A percentile compares a stretch with the other conserved stretches of the same genome.
phyloP scores from a whole-genome alignment of 495 filamentous ascomycete genomes.

The Aspergillus taichungensis region DNA sequence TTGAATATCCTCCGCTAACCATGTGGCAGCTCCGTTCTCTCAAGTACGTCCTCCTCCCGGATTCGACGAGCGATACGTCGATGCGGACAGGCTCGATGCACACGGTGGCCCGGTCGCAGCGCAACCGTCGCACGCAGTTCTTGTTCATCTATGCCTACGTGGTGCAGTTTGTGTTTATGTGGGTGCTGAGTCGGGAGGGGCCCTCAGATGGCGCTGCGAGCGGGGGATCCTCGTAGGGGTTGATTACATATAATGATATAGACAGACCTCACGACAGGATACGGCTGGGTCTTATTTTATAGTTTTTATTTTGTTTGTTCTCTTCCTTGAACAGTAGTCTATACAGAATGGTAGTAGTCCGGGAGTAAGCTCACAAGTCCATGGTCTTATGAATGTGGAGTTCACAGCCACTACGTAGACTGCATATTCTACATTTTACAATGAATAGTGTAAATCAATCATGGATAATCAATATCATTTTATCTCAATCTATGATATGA shows the following conservation, averaged over 20 bases:
- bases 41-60: constrained; percentile 91
- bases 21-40: constrained; percentile 72
- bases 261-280: constrained; percentile 7
- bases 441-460: too few relatives aligned
- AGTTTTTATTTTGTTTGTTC: background rate
- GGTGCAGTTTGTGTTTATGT: constrained; percentile 91
- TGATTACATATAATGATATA: constrained; percentile 20
- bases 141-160: constrained; percentile 91
- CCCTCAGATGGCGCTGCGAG: constrained; percentile 17
- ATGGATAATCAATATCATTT: too few relatives aligned
- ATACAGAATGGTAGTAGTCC: too few relatives aligned
- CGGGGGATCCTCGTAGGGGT: constrained; percentile 20
- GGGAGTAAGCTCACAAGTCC: too few relatives aligned
- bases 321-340: too few relatives aligned
- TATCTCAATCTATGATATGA: constrained; percentile 3
- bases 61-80: constrained; percentile 55
- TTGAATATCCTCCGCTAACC: constrained; percentile 10
- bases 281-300: constrained; percentile 8
- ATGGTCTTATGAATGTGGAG: too few relatives aligned
- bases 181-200: constrained; percentile 64
- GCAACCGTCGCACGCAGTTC: constrained; percentile 87
- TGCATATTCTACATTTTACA: too few relatives aligned
- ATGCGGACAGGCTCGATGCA: constrained; percentile 59
- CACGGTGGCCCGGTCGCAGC: constrained; percentile 72
- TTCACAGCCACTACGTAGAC: too few relatives aligned